Evolutionary conservation across 805 yeast genomes (phyloP), one percentile per base, ranked within the genome.

Genomic region (Kodamaea kakaduensis): DNA sequence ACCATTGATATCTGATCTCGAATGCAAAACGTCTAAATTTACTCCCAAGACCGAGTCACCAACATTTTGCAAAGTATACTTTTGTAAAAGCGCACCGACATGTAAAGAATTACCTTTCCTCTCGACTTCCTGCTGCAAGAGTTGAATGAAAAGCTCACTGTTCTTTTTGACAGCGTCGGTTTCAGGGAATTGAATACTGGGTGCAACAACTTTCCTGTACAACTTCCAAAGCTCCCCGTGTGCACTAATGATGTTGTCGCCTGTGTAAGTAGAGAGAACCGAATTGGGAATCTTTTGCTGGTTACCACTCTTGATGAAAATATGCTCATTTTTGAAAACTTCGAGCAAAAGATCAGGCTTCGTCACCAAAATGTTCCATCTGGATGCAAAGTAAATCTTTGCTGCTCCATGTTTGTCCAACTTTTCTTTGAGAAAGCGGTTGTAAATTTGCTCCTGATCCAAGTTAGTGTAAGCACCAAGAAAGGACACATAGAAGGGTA

Each of bases 201-300:
- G 57, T 4, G 75, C 66, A 17, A 75, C 51, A 17, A 69, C 46
- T 3, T 51, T 50, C 36, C 83, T 58, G 45, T 74, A 77, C 8
- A 52, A 39, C 37, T 52, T 71, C 83, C 83, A 77, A 17, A 52
- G 50, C 3, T 52, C 48, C 0, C 79, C 79, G 46, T 75, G 79
- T 0, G 81, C 73, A 43, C 81, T 75, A 14, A 77, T 77, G 3
- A 77, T 64, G 44, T 77, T 77, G 36, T 76, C 81, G 0, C 83
- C 83, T 1, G 81, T 73, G 41, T 77, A 77, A 3, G 64, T 59
- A 1, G 80, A 68, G 18, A 76, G 46, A 6, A 75, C 73, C 5
- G 80, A 65, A 38, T 71, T 60, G 0, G 81, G 81, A 13, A 75
- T 74, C 47, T 77, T 77, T 38, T 67, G 63, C 14, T 75, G 78